Evolutionary conservation across 805 yeast species (phyloP).

Genomic region (Kodamaea fukazawae): DNA sequence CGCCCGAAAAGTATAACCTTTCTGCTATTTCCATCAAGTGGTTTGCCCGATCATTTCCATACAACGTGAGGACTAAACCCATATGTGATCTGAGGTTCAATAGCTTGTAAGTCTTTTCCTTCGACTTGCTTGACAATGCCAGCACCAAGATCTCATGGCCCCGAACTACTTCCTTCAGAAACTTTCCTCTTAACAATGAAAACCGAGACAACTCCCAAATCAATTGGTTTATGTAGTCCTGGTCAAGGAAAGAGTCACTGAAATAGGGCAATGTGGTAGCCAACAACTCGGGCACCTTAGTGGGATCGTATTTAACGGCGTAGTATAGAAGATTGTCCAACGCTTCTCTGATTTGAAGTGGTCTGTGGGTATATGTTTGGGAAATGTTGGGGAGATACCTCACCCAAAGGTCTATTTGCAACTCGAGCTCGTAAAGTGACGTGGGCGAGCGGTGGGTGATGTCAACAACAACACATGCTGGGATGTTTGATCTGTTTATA

Average conservation of each 20-base stretch:
- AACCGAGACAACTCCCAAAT: conserved; percentile 29
- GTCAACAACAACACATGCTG: conserved; percentile 39
- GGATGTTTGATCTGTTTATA: conserved; percentile 28
- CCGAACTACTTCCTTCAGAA: conserved; percentile 16
- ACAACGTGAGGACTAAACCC: conserved; percentile 35
- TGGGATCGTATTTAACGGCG: conserved; percentile 11
- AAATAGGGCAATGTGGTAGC: conserved; percentile 3
- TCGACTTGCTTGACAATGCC: conserved; percentile 1
- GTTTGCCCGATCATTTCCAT: conserved; percentile 22
- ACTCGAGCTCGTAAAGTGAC: conserved; percentile 26
- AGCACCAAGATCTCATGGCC: conserved; percentile 30
- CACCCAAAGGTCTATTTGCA: conserved; percentile 39
- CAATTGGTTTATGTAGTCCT: conserved; percentile 20
- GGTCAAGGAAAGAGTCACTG: conserved; percentile 13
- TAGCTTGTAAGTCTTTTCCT: conserved; percentile 13
- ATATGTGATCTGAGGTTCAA: conserved; percentile 32
- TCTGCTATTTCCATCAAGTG: conserved; percentile 28
- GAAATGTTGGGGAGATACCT: conserved; percentile 24
- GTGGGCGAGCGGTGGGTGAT: conserved; percentile 37
- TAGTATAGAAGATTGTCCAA: conserved; percentile 29
- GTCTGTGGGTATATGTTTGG: conserved; percentile 18
- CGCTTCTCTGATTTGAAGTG: conserved; percentile 17
- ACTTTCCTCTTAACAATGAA: conserved; percentile 4
- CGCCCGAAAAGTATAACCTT: conserved; percentile 16
- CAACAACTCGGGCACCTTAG: conserved; percentile 1